Conservation (phyloP, 2,329 filamentous ascomycete genomes). For the Aspergillus fijiensis region DNA sequence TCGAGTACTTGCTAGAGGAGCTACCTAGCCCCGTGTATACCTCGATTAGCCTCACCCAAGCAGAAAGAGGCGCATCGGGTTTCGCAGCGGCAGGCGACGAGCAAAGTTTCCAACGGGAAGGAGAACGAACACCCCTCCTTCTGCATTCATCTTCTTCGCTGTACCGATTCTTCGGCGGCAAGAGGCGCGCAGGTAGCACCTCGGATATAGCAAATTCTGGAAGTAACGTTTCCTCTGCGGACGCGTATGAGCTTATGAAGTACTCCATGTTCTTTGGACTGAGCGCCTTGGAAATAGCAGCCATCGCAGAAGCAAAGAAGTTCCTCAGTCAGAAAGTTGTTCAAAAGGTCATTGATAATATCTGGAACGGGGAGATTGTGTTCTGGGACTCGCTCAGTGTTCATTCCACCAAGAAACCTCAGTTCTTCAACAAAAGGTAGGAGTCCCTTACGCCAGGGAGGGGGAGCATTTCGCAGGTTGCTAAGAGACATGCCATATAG, state of each 20-base stretch:
- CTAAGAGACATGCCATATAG: conserved; percentile 31
- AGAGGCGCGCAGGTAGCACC: conserved; percentile 29
- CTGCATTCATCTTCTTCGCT: conserved; percentile 23
- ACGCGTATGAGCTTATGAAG: conserved; percentile 57
- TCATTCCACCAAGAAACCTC: conserved; percentile 70
- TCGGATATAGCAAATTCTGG: conserved; percentile 52
- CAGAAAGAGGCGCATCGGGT: conserved; percentile 22
- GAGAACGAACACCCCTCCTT: conserved; percentile 35
- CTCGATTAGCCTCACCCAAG: conserved; percentile 20
- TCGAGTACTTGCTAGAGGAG: conserved; percentile 58
- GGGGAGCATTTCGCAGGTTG: not conserved
- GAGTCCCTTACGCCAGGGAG: not conserved
- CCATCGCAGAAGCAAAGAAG: conserved; percentile 76
- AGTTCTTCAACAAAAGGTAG: conserved; percentile 66
- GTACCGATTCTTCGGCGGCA: conserved; percentile 34
- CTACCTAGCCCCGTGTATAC: conserved; percentile 34
- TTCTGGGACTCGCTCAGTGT: conserved; percentile 82
- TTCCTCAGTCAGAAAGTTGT: conserved; percentile 79
- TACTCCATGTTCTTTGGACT: conserved; percentile 73
- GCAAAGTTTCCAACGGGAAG: conserved; percentile 12
- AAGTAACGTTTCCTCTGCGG: conserved; percentile 38
- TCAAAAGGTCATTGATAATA: conserved; percentile 78
- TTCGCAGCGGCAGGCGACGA: conserved; percentile 12
- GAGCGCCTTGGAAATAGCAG: conserved; percentile 84
- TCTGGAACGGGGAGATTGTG: conserved; percentile 83